Percentiles rank a stretch among this genome's conserved stretches.
These are phyloP conservation scores for Jaminaea rosea DNA, from an alignment of 1,284 basidiomycete species.

Conservation along the genomic window DNA sequence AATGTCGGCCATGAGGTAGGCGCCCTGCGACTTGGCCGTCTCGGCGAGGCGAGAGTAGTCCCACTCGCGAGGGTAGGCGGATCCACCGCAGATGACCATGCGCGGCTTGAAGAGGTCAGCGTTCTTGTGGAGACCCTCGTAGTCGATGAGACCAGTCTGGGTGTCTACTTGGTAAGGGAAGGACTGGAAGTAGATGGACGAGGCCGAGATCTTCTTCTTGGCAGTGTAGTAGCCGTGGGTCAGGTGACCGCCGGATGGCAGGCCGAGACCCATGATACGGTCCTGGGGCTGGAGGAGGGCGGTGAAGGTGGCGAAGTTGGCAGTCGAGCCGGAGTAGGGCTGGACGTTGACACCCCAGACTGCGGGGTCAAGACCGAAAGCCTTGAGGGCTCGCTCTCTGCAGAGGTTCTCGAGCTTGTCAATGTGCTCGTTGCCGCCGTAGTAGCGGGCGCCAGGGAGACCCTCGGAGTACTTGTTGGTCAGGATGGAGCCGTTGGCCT, in stretches of 20 bases:
- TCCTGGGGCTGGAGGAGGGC: constrained; percentile 95
- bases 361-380: constrained; percentile 87
- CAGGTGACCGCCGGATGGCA: constrained; percentile 95
- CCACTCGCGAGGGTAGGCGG: constrained; percentile 98
- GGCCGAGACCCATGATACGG: constrained; percentile 96
- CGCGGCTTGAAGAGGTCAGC: constrained; percentile 94
- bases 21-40: constrained; percentile 77
- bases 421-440: constrained; percentile 78
- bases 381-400: constrained; percentile 87
- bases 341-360: constrained; percentile 98
- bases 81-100: constrained; percentile 93
- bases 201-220: constrained; percentile 99
- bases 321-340: constrained; percentile 83
- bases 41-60: constrained; percentile 61
- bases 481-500: constrained; percentile 96
- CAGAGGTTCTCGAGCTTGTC: constrained; percentile 92
- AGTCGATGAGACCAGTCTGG: constrained; percentile 79
- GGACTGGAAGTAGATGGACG: constrained; percentile 99
- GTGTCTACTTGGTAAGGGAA: constrained; percentile 76
- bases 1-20: constrained; percentile 72
- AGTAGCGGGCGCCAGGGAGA: constrained; percentile 78
- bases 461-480: constrained; percentile 84
- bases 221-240: constrained; percentile 98
- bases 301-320: constrained; percentile 94
- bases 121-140: constrained; percentile 69